Evolutionary conservation across 805 yeast species (phyloP).

Genomic region (Saccharomycopsis guyanensis): DNA sequence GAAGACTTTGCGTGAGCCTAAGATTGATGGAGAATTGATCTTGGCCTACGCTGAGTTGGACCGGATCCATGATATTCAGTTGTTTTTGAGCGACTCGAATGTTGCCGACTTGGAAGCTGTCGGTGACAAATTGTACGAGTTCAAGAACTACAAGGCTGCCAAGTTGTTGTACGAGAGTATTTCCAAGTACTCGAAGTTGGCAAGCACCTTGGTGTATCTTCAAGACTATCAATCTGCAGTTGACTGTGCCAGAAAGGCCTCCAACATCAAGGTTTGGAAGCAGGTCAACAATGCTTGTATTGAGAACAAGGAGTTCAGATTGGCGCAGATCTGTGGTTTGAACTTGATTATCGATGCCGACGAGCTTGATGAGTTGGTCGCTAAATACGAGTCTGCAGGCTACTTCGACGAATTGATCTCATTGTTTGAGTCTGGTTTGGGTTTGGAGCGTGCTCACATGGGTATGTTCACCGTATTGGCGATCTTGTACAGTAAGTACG

Average conservation of each 20-base stretch:
- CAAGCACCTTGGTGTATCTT: conserved; percentile 90
- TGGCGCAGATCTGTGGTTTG: conserved; percentile 98
- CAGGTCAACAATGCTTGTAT: conserved; percentile 96
- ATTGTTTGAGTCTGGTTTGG: conserved; percentile 90
- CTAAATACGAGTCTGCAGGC: conserved; percentile 81
- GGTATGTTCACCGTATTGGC: conserved; percentile 99
- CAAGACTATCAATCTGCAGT: conserved; percentile 95
- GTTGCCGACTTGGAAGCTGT: conserved; percentile 88
- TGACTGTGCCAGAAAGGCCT: conserved; percentile 97
- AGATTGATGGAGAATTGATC: conserved; percentile 86
- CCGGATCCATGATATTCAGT: conserved; percentile 73
- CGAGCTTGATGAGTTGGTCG: conserved; percentile 84
- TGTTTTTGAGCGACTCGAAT: conserved; percentile 74
- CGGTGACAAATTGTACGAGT: conserved; percentile 84
- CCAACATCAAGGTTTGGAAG: conserved; percentile 91
- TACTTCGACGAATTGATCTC: conserved; percentile 88
- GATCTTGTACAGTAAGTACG: conserved; percentile 80
- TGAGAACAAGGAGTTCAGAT: conserved; percentile 87
- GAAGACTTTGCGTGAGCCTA: conserved; percentile 81
- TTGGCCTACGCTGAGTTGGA: conserved; percentile 78
- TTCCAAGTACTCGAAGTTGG: conserved; percentile 91
- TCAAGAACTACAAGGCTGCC: conserved; percentile 85
- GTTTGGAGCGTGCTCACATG: conserved; percentile 98
- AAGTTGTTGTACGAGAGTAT: conserved; percentile 77
- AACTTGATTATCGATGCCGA: conserved; percentile 96